Base-by-base conservation (phyloP, 768 basidiomycete species). In the Calocybe cyanea region DNA sequence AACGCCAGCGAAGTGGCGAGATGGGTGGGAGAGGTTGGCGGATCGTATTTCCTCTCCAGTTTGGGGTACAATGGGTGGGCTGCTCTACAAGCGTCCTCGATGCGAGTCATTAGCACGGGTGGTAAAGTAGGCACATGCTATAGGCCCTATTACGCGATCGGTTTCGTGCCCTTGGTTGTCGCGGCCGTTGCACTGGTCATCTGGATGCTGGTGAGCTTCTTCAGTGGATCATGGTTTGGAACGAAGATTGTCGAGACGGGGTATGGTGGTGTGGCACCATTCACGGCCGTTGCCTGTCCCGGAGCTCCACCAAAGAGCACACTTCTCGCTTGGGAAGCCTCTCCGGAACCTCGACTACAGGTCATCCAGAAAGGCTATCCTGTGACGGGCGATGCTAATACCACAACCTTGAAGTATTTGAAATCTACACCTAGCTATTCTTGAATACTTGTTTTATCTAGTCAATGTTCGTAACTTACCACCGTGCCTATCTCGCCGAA, bases 41-140 rank as follows among this genome's bases (percentile, higher is more conserved):
- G 51, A 15, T 56, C 57, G 5, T 45, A 39, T 34, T n/a, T 50
- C 9, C 38, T 41, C 3, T 44, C 45, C 1, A 54, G 51, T 33
- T 11, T 53, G n/a, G 51, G 47, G 8, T 56, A 53, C 38, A 59
- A 56, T 21, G 57, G 52, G 18, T 58, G 51, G 54, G 50, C 54
- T 4, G 57, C 54, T 7, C 41, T 33, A 2, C 38, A 46, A 7
- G 43, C 39, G n/a, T 7, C 37, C 14, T 38, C 51, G 0, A n/a
- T 58, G 2, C 38, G 37, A 4, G 51, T 58, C 13, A 21, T 46
- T n/a, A 58, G 57, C 41, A 52, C 50, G 11, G 57, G 53, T 33
- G 57, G 57, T 5, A 19, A 28, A 8, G 0, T 36, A 3, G 54
- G 52, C 7, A 39, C 54, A 4, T 58, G 57, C 23, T 58, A 56